These are phyloP conservation scores for Xylariales sp. DNA, from an alignment of 2,329 filamentous ascomycete genomes.

Conservation along the genomic window DNA sequence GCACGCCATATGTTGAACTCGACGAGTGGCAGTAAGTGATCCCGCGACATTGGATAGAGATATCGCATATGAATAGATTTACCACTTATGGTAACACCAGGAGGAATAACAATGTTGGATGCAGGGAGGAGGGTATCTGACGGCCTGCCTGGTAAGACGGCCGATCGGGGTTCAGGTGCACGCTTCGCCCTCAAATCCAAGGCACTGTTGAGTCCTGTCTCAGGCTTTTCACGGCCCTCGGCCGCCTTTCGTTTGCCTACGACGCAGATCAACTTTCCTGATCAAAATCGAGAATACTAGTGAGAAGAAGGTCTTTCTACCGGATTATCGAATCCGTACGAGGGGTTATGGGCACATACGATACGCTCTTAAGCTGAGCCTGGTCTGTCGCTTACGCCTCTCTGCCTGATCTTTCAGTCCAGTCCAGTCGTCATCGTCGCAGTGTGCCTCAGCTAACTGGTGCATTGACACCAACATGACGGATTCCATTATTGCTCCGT, in stretches of 20 bases:
- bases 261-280: too few species aligned
- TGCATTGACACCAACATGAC: background rate
- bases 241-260: too few species aligned
- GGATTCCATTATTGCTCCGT: background rate
- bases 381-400: slow-evolving; percentile 17
- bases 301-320: too few species aligned
- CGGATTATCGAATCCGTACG: too few species aligned
- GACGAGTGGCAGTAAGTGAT: background rate
- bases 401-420: slow-evolving; percentile 16
- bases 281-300: too few species aligned
- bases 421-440: slow-evolving; percentile 17
- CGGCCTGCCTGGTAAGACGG: too few species aligned
- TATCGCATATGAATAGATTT: slow-evolving; percentile 8
- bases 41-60: background rate
- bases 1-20: background rate
- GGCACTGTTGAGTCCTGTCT: too few species aligned
- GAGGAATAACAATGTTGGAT: too few species aligned
- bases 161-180: too few species aligned
- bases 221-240: too few species aligned
- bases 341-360: slow-evolving; percentile 15
- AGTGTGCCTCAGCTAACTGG: slow-evolving; percentile 10
- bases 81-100: slow-evolving; percentile 13
- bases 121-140: too few species aligned
- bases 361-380: slow-evolving; percentile 17
- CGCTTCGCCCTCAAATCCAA: too few species aligned